Percentiles rank a stretch among this genome's conserved stretches.
phyloP scores from a whole-genome alignment of 2,329 filamentous ascomycete species.

The Sporothrix luriei region DNA sequence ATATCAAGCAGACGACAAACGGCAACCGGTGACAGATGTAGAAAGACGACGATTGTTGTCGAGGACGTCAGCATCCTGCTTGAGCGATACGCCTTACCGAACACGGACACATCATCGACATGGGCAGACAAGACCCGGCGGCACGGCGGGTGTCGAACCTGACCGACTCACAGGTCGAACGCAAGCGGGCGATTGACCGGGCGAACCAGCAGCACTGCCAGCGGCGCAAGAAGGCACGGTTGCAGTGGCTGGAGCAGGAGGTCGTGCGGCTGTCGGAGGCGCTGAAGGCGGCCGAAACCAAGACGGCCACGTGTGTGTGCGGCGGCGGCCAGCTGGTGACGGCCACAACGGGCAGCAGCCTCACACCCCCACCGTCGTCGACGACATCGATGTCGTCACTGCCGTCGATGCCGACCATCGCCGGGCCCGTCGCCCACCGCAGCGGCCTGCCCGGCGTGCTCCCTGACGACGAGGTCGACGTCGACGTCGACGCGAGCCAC shows the following conservation, averaged over 20 bases:
- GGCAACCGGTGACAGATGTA: neutral
- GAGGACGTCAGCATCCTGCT: neutral
- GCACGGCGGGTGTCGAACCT: conserved; percentile 36
- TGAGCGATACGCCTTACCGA: neutral
- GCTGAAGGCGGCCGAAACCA: conserved; percentile 26
- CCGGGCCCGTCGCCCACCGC: neutral
- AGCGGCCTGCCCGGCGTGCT: neutral
- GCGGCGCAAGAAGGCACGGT: conserved; percentile 37
- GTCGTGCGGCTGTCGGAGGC: conserved; percentile 32
- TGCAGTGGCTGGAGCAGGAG: conserved; percentile 35
- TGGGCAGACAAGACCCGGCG: conserved; percentile 31
- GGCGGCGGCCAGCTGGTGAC: neutral
- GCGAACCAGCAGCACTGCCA: conserved; percentile 38
- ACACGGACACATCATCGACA: neutral
- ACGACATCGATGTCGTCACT: neutral
- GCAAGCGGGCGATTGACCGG: conserved; percentile 39
- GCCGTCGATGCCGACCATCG: neutral
- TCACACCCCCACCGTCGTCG: neutral
- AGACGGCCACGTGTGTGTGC: conserved; percentile 12
- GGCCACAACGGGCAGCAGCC: neutral
- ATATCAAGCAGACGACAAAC: neutral
- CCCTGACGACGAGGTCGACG: conserved; percentile 3
- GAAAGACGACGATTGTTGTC: neutral
- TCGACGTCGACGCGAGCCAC: conserved; percentile 6
- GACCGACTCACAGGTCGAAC: conserved; percentile 37